phyloP scores from a whole-genome alignment of 2,329 filamentous ascomycete species.

The Fonsecaea pedrosoi region DNA sequence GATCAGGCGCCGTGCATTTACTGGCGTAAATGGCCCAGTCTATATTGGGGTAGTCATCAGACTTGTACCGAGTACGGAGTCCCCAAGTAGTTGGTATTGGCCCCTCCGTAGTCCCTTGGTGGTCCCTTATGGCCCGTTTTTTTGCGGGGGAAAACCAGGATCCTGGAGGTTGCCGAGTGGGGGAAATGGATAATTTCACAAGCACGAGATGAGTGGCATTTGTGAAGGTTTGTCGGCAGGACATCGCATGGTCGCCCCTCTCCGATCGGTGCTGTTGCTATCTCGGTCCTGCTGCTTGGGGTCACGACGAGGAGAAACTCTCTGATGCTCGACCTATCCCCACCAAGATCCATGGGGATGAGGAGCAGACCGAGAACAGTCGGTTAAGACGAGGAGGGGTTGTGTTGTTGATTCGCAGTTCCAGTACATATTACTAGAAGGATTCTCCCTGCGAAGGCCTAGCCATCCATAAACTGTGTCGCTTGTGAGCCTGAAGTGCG shows the following conservation, averaged over 20 bases:
- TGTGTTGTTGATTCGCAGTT: neutral
- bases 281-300: neutral
- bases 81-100: too few relatives aligned
- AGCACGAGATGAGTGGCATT: too few relatives aligned
- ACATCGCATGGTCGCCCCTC: neutral
- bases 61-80: too few relatives aligned
- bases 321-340: neutral
- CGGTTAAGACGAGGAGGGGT: constrained; percentile 1
- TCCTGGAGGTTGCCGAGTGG: constrained; percentile 4
- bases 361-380: neutral
- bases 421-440: neutral
- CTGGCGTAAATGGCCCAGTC: too few relatives aligned
- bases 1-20: neutral
- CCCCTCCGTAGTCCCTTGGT: too few relatives aligned
- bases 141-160: neutral
- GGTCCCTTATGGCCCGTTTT: neutral
- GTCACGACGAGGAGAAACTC: neutral
- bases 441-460: neutral
- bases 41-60: too few relatives aligned
- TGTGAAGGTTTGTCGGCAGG: neutral
- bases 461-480: neutral
- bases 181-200: neutral
- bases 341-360: neutral
- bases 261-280: neutral
- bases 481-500: neutral